A percentile compares a stretch with the other conserved stretches of the same genome.
Conservation (phyloP, 75 land plant genomes). For the Ceratopteris richardii region DNA sequence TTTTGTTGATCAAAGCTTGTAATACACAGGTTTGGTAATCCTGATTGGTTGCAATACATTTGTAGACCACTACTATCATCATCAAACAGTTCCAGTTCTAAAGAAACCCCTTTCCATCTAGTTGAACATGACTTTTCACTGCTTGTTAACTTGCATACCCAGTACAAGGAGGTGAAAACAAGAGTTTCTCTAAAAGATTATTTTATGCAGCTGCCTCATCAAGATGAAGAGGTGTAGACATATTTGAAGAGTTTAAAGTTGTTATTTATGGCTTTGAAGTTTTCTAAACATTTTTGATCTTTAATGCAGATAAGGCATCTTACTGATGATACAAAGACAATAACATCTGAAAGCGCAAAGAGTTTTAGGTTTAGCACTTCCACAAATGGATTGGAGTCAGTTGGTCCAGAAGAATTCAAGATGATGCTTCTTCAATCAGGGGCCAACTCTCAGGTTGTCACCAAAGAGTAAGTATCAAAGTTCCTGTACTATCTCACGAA, state of each 20-base stretch:
- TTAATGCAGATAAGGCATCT: slow-evolving; percentile 28
- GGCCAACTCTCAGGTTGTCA: slow-evolving; percentile 30
- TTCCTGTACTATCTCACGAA: not conserved
- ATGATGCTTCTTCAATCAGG: slow-evolving; percentile 47
- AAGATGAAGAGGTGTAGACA: slow-evolving; percentile 33
- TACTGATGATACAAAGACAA: slow-evolving; percentile 23
- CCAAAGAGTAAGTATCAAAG: slow-evolving; percentile 36
- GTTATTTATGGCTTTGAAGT: too few relatives aligned
- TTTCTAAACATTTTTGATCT: not conserved
- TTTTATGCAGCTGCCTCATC: slow-evolving; percentile 36
- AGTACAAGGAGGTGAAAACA: not conserved
- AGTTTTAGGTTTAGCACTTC: slow-evolving; percentile 19
- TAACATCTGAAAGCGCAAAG: slow-evolving; percentile 39
- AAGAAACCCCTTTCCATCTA: not conserved
- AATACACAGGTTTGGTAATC: not conserved
- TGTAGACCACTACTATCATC: slow-evolving; percentile 1
- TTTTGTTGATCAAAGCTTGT: not conserved
- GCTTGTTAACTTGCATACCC: slow-evolving; percentile 1
- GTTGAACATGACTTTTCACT: not conserved
- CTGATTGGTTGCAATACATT: not conserved
- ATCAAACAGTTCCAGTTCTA: not conserved
- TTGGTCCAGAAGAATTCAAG: slow-evolving; percentile 34
- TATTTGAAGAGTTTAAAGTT: too few relatives aligned
- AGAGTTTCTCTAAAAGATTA: slow-evolving; percentile 39
- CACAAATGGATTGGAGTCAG: slow-evolving; percentile 6